Conservation (phyloP, 805 yeast species). For the Ogataea haglerorum region DNA sequence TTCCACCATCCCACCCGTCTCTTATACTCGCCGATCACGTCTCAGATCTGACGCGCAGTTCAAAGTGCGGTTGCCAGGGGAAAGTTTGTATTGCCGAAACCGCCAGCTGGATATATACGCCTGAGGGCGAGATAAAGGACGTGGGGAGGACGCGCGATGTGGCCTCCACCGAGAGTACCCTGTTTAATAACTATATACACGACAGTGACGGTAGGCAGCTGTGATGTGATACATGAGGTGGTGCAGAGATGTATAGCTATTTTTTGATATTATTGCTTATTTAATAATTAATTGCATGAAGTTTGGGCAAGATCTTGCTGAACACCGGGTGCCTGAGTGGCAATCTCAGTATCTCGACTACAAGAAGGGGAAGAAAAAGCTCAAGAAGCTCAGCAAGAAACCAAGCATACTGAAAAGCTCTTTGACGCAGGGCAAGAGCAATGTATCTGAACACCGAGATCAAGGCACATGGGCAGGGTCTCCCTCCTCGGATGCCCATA, state of each 20-base stretch:
- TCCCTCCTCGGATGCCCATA: not conserved
- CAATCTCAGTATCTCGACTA: constrained; percentile 74
- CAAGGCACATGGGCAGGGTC: not conserved
- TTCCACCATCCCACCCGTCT: constrained; percentile 36
- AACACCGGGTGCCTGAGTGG: constrained; percentile 85
- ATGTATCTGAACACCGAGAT: not conserved
- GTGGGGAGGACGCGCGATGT: constrained; percentile 19
- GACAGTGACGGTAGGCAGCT: constrained; percentile 19
- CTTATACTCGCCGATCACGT: constrained; percentile 33
- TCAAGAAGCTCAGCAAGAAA: constrained; percentile 29
- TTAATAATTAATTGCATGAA: constrained; percentile 45
- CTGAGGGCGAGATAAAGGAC: constrained; percentile 33
- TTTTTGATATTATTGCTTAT: not conserved
- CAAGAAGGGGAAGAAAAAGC: constrained; percentile 43
- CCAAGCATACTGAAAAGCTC: constrained; percentile 12
- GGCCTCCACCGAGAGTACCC: constrained; percentile 29
- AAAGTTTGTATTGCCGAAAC: constrained; percentile 32
- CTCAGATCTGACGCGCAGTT: constrained; percentile 25
- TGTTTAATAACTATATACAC: constrained; percentile 26
- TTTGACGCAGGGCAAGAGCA: not conserved
- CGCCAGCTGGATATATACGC: constrained; percentile 35
- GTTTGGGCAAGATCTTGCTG: constrained; percentile 63
- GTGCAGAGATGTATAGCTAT: constrained; percentile 3
- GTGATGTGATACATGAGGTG: not conserved
- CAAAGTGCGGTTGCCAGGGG: constrained; percentile 36